These are phyloP conservation scores for Fusarium temperatum DNA, from an alignment of 2,329 filamentous ascomycete genomes.

Conservation along the genomic window DNA sequence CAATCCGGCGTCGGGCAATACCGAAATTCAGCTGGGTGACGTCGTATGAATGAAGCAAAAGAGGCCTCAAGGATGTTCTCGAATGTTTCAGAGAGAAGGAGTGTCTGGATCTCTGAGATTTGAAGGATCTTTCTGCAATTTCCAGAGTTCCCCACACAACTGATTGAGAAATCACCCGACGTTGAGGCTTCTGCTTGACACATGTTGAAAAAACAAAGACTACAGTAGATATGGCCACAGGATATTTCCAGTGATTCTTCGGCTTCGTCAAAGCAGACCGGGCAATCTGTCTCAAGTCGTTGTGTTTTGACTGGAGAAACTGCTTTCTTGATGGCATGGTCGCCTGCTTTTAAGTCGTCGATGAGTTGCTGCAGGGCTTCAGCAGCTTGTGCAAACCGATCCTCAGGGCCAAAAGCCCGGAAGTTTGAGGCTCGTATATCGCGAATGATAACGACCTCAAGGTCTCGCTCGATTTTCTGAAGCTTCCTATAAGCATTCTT, in stretches of 20 bases:
- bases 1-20: background rate
- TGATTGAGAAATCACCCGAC: background rate
- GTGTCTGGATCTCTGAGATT: background rate
- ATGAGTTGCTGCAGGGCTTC: background rate
- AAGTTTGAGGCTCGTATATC: background rate
- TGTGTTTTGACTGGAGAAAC: background rate
- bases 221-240: background rate
- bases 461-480: background rate
- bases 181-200: background rate
- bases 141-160: background rate
- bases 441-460: background rate
- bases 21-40: background rate
- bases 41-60: background rate
- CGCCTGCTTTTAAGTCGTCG: background rate
- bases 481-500: background rate
- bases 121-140: background rate
- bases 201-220: background rate
- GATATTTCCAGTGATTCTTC: background rate
- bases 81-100: background rate
- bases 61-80: background rate
- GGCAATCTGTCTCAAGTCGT: background rate
- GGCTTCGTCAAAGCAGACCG: background rate
- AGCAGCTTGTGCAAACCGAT: background rate
- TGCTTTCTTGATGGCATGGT: background rate
- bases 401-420: background rate